phyloP scores from a whole-genome alignment of 1,139 yeast species.

The Kodamaea fungicola region DNA sequence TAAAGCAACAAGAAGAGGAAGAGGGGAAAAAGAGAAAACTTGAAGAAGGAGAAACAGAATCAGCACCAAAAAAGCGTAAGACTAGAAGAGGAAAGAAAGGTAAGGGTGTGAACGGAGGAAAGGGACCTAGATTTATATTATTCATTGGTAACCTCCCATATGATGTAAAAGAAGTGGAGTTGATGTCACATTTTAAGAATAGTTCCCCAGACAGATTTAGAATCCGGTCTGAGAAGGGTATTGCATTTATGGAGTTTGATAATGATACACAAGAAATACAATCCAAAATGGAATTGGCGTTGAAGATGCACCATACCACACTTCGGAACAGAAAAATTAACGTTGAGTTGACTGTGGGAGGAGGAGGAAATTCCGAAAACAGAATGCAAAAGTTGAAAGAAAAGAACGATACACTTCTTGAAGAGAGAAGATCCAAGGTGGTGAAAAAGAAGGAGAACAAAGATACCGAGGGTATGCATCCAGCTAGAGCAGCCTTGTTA shows the following conservation, averaged over 20 bases:
- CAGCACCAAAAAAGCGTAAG: constrained; percentile 59
- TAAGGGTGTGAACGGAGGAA: constrained; percentile 46
- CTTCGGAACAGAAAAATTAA: constrained; percentile 74
- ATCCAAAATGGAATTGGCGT: constrained; percentile 75
- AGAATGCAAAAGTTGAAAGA: constrained; percentile 69
- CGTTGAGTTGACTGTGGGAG: constrained; percentile 96
- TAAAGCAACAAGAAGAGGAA: constrained; percentile 15
- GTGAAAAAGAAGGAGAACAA: constrained; percentile 31
- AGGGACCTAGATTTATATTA: constrained; percentile 70
- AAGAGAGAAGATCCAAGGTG: constrained; percentile 57
- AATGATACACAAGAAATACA: constrained; percentile 62
- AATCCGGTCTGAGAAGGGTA: constrained; percentile 79
- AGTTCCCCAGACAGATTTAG: constrained; percentile 73
- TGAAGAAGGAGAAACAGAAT: constrained; percentile 13
- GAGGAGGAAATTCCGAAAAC: constrained; percentile 85
- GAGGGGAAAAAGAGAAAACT: constrained; percentile 10
- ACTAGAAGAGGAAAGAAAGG: constrained; percentile 78
- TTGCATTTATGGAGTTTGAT: constrained; percentile 88
- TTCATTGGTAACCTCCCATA: constrained; percentile 94
- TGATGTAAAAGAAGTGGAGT: constrained; percentile 57
- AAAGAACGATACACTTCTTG: constrained; percentile 71
- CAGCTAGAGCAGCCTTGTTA: constrained; percentile 51
- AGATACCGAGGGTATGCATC: constrained; percentile 46
- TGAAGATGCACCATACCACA: constrained; percentile 74
- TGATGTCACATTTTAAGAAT: constrained; percentile 71